Percentiles rank a stretch among this genome's conserved stretches.
phyloP scores from a whole-genome alignment of 1,139 yeast species.

The Zhuliangozyma parablackwelliae region DNA sequence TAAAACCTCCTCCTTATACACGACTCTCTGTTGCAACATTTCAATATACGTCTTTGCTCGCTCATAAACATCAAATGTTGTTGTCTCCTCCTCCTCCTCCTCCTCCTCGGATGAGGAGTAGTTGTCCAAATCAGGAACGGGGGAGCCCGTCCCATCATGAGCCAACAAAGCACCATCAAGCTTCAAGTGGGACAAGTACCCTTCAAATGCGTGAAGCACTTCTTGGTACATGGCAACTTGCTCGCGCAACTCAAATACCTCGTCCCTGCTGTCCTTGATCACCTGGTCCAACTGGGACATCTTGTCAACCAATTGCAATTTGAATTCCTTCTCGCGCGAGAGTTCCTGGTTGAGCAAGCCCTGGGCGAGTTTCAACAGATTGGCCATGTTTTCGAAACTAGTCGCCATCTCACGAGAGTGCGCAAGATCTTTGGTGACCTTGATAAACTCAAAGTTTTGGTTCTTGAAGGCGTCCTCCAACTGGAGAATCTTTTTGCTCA shows the following conservation, averaged over 20 bases:
- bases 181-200: constrained; percentile 1
- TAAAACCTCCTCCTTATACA: neutral
- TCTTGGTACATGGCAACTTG: constrained; percentile 2
- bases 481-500: neutral
- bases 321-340: constrained; percentile 1
- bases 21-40: neutral
- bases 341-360: constrained; percentile 2
- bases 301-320: constrained; percentile 1
- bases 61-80: neutral
- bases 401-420: constrained; percentile 3
- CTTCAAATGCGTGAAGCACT: constrained; percentile 2
- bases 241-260: neutral
- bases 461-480: constrained; percentile 1
- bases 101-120: constrained; percentile 2
- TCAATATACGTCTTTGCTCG: constrained; percentile 1
- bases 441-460: constrained; percentile 4
- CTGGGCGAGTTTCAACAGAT: constrained; percentile 5
- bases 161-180: neutral
- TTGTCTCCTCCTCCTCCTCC: neutral
- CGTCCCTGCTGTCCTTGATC: neutral
- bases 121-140: constrained; percentile 1
- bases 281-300: constrained; percentile 2
- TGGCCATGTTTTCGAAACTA: constrained; percentile 4
- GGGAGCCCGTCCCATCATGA: neutral
- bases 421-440: constrained; percentile 5